A percentile compares a stretch with the other conserved stretches of the same genome.
Conservation (phyloP, 192 early-diverging fungal species). For the Backusella westeae region DNA sequence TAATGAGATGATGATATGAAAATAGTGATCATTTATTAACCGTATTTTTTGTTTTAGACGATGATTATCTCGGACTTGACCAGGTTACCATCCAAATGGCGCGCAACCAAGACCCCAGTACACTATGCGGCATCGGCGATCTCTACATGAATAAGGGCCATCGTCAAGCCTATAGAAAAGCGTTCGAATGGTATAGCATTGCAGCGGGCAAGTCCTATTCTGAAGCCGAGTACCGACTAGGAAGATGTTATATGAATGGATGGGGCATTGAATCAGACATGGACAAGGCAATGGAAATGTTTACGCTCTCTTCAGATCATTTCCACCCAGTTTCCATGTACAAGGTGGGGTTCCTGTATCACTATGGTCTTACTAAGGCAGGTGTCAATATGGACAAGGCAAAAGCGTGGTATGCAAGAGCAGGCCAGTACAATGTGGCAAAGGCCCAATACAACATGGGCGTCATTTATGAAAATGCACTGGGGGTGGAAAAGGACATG, state of each 20-base stretch:
- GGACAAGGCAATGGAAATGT: not conserved
- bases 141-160: not conserved
- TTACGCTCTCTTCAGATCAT: not conserved
- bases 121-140: not conserved
- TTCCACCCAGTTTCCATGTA: not conserved
- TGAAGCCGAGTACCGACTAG: not conserved
- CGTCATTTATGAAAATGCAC: not conserved
- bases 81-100: not conserved
- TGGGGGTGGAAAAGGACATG: not conserved
- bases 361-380: not conserved
- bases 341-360: not conserved
- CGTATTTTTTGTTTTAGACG: not conserved
- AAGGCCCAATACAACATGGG: not conserved
- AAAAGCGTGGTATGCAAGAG: not conserved
- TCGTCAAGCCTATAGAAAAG: not conserved
- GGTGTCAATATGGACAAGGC: not conserved
- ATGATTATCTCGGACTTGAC: not conserved
- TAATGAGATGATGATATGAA: not conserved
- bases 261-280: not conserved
- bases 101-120: not conserved
- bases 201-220: not conserved
- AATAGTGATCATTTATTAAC: not conserved
- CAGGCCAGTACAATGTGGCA: not conserved
- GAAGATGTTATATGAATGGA: not conserved
- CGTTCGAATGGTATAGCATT: not conserved